Conservation (phyloP, 2,329 filamentous ascomycete species). For the Sphaceloma murrayae region DNA sequence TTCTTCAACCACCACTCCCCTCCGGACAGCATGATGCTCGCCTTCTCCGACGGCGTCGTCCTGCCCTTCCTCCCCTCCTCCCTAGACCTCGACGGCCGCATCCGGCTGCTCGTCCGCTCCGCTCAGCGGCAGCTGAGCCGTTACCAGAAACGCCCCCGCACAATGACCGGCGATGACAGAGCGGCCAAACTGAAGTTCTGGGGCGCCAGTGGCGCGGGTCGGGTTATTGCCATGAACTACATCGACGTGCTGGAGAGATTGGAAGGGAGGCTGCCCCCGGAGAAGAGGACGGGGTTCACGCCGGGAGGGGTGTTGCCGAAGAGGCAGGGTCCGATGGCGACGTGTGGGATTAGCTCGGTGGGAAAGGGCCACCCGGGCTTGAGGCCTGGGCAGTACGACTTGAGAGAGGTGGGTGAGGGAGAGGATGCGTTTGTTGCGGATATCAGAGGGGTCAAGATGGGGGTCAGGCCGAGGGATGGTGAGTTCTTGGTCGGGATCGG, state of each 20-base stretch:
- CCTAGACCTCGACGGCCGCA: constrained; percentile 30
- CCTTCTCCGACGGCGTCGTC: constrained; percentile 39
- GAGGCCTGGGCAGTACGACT: constrained; percentile 23
- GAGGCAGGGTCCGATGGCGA: constrained; percentile 30
- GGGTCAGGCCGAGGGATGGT: constrained; percentile 37
- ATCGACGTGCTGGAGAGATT: constrained; percentile 33
- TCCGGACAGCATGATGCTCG: constrained; percentile 39
- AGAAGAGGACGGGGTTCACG: constrained; percentile 24
- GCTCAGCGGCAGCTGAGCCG: constrained; percentile 36
- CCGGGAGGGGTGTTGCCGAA: constrained; percentile 33
- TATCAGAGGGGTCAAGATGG: constrained; percentile 30
- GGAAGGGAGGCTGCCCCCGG: constrained; percentile 28
- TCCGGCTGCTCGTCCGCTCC: constrained; percentile 32
- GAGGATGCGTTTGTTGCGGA: constrained; percentile 34
- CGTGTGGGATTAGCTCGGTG: constrained; percentile 38
- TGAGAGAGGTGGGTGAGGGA: constrained; percentile 20
- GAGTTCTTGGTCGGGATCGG: constrained; percentile 39
- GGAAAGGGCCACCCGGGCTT: constrained; percentile 32
- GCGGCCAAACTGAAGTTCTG: constrained; percentile 22
- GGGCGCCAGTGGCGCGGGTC: constrained; percentile 30
- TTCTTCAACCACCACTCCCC: constrained; percentile 33
- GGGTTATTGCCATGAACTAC: constrained; percentile 38
- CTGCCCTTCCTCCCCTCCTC: constrained; percentile 34
- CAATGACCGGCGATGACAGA: constrained; percentile 20
- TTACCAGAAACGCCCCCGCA: constrained; percentile 36